phyloP scores from a whole-genome alignment of 2,329 filamentous ascomycete species.

The Aschersonia sp. region DNA sequence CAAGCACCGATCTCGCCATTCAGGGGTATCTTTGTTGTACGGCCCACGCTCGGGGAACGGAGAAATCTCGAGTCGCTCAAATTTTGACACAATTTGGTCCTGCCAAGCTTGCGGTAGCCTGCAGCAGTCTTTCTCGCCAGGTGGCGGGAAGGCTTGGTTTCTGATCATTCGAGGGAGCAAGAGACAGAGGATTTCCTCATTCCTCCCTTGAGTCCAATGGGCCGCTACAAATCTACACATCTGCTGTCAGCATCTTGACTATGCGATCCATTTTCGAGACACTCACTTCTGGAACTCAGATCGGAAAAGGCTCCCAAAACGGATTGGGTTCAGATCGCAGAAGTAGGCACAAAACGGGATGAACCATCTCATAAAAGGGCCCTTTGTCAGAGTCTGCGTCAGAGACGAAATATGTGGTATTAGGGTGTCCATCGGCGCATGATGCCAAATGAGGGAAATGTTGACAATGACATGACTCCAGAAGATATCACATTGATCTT shows the following conservation, averaged over 20 bases:
- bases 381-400: conserved; percentile 47
- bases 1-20: conserved; percentile 48
- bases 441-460: conserved; percentile 53
- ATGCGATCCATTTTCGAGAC: conserved; percentile 6
- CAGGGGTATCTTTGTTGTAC: conserved; percentile 45
- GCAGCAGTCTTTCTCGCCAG: conserved; percentile 37
- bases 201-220: conserved; percentile 52
- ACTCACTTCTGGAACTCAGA: conserved; percentile 65
- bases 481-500: conserved; percentile 24
- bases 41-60: conserved; percentile 50
- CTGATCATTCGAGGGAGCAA: conserved; percentile 51
- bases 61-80: conserved; percentile 48
- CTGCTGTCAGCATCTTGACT: not conserved
- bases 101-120: conserved; percentile 55
- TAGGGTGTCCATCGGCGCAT: conserved; percentile 65
- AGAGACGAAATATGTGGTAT: conserved; percentile 56
- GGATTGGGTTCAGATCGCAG: conserved; percentile 54
- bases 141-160: conserved; percentile 36
- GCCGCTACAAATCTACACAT: conserved; percentile 53
- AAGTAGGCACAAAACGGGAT: conserved; percentile 75
- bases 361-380: conserved; percentile 57
- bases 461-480: conserved; percentile 46
- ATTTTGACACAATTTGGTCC: conserved; percentile 55
- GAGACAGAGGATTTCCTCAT: conserved; percentile 56
- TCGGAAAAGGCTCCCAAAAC: conserved; percentile 67